Percentiles rank a stretch among this genome's conserved stretches.
Evolutionary conservation across 2,329 filamentous ascomycete species (phyloP).

Genomic region (Onygenales sp.): DNA sequence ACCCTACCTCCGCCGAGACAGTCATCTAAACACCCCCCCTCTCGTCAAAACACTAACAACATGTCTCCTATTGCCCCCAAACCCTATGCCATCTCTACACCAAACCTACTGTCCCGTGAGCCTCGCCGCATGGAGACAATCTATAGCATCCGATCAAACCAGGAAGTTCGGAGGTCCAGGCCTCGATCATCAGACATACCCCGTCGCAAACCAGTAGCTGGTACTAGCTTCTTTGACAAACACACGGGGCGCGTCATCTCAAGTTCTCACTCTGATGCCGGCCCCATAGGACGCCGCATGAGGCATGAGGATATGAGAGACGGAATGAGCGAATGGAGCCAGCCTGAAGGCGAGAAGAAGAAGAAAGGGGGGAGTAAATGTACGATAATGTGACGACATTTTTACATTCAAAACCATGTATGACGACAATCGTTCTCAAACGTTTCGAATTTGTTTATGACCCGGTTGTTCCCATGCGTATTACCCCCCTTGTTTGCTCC

Average conservation of each 20-base stretch:
- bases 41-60: too few species aligned
- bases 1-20: neutral
- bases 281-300: neutral
- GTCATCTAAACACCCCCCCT: neutral
- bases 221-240: conserved; percentile 5
- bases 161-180: conserved; percentile 8
- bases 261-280: conserved; percentile 8
- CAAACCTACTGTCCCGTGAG: neutral
- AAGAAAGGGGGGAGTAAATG: conserved; percentile 27
- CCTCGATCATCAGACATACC: conserved; percentile 15
- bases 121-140: conserved; percentile 5
- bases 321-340: conserved; percentile 31
- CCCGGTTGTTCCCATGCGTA: too few species aligned
- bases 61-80: neutral
- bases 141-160: neutral
- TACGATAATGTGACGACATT: conserved; percentile 24
- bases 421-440: too few species aligned
- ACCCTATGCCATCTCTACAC: neutral
- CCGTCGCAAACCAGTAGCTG: conserved; percentile 1
- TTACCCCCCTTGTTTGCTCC: too few species aligned
- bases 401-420: too few species aligned
- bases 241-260: conserved; percentile 8
- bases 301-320: conserved; percentile 25
- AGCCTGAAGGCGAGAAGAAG: conserved; percentile 26
- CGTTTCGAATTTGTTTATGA: too few species aligned